Conservation (phyloP, 257 asterid species). For the Nicotiana otophora region DNA sequence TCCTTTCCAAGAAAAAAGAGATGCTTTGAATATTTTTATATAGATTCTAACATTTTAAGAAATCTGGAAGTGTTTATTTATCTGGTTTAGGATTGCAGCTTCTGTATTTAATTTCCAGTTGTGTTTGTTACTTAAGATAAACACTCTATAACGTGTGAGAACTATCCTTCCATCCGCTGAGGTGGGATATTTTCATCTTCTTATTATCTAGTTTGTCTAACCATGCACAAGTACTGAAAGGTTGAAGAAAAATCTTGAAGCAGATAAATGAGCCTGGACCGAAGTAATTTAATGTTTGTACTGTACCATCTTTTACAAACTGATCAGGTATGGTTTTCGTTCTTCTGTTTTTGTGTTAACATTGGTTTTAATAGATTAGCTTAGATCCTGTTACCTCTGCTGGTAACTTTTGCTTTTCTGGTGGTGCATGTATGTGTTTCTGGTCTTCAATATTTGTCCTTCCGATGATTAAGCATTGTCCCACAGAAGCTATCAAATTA, state of each 20-base stretch:
- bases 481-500: not conserved
- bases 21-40: slow-evolving; percentile 28
- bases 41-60: slow-evolving; percentile 13
- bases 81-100: not conserved
- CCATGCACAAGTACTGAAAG: not conserved
- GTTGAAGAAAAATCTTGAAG: not conserved
- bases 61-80: slow-evolving; percentile 10
- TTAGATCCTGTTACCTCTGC: not conserved
- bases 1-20: not conserved
- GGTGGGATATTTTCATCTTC: not conserved
- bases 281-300: not conserved
- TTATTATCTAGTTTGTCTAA: not conserved
- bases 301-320: not conserved
- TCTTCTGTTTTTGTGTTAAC: not conserved
- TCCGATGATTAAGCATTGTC: not conserved
- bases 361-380: not conserved
- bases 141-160: not conserved
- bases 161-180: not conserved
- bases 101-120: not conserved
- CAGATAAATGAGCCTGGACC: not conserved
- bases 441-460: not conserved
- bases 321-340: not conserved
- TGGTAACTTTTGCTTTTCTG: not conserved
- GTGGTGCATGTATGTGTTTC: not conserved
- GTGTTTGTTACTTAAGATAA: not conserved